Percentiles rank a stretch among this genome's conserved stretches.
These are phyloP conservation scores for Lignosus rhinocerotis DNA, from an alignment of 1,284 basidiomycete genomes.

Conservation along the genomic window DNA sequence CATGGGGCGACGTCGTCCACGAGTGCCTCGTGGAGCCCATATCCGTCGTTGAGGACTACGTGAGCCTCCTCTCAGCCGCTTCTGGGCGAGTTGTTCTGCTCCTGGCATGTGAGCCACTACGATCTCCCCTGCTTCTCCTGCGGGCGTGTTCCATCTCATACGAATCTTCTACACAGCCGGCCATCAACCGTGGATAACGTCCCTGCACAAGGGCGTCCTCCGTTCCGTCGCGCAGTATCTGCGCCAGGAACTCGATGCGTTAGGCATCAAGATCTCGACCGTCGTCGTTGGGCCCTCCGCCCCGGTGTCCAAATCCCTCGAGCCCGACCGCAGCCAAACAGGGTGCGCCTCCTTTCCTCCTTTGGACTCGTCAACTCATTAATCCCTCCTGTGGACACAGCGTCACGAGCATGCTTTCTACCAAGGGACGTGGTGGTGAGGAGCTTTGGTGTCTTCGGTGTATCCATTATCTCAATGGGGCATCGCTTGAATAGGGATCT, in stretches of 20 bases:
- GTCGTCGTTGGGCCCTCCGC: conserved; percentile 27
- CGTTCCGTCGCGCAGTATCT: conserved; percentile 24
- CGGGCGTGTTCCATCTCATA: conserved; percentile 4
- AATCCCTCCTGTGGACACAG: conserved; percentile 7
- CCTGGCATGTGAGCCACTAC: conserved; percentile 22
- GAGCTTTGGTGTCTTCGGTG: not conserved
- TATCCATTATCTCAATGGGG: not conserved
- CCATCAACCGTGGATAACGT: conserved; percentile 11
- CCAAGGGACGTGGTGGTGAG: conserved; percentile 8
- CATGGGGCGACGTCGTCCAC: conserved; percentile 28
- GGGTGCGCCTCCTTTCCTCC: conserved; percentile 3
- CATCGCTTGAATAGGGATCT: not conserved
- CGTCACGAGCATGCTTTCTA: not conserved
- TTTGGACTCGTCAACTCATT: conserved; percentile 6
- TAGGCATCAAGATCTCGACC: conserved; percentile 30
- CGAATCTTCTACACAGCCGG: conserved; percentile 15
- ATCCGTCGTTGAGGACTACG: conserved; percentile 32
- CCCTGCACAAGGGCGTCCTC: conserved; percentile 17
- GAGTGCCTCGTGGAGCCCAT: conserved; percentile 31
- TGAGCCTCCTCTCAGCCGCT: conserved; percentile 29
- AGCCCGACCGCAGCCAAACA: not conserved
- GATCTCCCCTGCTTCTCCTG: conserved; percentile 1
- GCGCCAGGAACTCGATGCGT: conserved; percentile 20
- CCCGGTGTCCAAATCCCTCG: conserved; percentile 9
- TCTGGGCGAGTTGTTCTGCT: conserved; percentile 34